A percentile compares a stretch with the other conserved stretches of the same genome.
Evolutionary conservation across 2,329 filamentous ascomycete species (phyloP).

Genomic region (Alternaria conjuncta): DNA sequence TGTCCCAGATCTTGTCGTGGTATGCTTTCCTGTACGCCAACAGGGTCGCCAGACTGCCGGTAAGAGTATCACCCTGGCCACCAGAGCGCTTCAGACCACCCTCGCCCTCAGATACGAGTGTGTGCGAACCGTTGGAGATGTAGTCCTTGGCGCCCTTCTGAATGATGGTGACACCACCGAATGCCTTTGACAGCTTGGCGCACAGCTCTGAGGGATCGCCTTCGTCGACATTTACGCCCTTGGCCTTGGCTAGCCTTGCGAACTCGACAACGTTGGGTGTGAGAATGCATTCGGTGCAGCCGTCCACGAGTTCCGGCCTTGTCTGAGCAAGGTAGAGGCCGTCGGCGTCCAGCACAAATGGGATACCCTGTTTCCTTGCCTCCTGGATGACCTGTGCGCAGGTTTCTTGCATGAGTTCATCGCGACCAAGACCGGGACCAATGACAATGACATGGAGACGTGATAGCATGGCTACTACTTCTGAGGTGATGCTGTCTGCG

Average conservation of each 20-base stretch:
- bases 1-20: conserved; percentile 78
- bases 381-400: conserved; percentile 79
- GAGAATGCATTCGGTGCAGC: conserved; percentile 83
- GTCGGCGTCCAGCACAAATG: conserved; percentile 91
- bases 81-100: conserved; percentile 90
- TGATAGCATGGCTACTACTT: conserved; percentile 79
- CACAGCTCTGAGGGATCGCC: conserved; percentile 65
- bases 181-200: conserved; percentile 71
- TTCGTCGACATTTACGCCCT: conserved; percentile 68
- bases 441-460: conserved; percentile 92
- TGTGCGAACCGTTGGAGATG: conserved; percentile 79
- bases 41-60: conserved; percentile 86
- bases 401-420: conserved; percentile 87
- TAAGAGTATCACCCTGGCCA: conserved; percentile 94
- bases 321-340: conserved; percentile 79
- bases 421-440: conserved; percentile 88
- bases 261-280: conserved; percentile 98
- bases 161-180: conserved; percentile 88
- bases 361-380: conserved; percentile 73
- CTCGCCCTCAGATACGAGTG: conserved; percentile 75
- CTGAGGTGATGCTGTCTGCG: conserved; percentile 67
- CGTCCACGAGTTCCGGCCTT: conserved; percentile 76
- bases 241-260: conserved; percentile 75
- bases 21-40: conserved; percentile 90
- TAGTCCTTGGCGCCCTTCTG: conserved; percentile 87